Evolutionary conservation across 345 rosid species (phyloP).

Genomic region (Eucalyptus cladocalyx): DNA sequence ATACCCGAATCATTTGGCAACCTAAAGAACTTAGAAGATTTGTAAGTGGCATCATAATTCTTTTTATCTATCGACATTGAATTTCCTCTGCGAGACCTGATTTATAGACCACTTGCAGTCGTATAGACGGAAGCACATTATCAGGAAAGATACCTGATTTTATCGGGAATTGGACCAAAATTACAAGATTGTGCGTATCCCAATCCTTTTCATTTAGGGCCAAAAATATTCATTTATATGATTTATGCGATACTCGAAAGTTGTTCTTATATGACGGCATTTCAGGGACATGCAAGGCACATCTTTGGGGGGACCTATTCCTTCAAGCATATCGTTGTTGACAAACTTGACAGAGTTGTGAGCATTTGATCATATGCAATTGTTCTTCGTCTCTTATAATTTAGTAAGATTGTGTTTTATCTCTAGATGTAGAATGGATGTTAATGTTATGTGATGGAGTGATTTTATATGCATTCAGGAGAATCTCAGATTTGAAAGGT

Average conservation of each 20-base stretch:
- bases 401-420: neutral
- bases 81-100: neutral
- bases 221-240: neutral
- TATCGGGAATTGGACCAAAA: conserved; percentile 69
- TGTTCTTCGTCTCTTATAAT: neutral
- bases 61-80: neutral
- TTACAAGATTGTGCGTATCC: conserved; percentile 48
- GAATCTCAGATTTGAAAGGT: conserved; percentile 66
- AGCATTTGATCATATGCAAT: conserved; percentile 1
- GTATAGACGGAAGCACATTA: conserved; percentile 66
- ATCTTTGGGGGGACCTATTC: conserved; percentile 86
- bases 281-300: conserved; percentile 77
- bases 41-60: conserved; percentile 40
- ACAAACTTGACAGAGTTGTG: conserved; percentile 41
- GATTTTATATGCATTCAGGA: conserved; percentile 24
- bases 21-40: conserved; percentile 49
- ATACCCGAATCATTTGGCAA: conserved; percentile 63
- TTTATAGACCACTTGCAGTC: conserved; percentile 19
- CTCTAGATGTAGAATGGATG: neutral
- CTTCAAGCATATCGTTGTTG: conserved; percentile 42
- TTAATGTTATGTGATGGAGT: neutral
- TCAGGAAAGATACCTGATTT: conserved; percentile 74
- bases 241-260: neutral
- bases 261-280: neutral
- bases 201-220: neutral